phyloP scores from a whole-genome alignment of 2,329 filamentous ascomycete genomes.

The Penicillium sp. region DNA sequence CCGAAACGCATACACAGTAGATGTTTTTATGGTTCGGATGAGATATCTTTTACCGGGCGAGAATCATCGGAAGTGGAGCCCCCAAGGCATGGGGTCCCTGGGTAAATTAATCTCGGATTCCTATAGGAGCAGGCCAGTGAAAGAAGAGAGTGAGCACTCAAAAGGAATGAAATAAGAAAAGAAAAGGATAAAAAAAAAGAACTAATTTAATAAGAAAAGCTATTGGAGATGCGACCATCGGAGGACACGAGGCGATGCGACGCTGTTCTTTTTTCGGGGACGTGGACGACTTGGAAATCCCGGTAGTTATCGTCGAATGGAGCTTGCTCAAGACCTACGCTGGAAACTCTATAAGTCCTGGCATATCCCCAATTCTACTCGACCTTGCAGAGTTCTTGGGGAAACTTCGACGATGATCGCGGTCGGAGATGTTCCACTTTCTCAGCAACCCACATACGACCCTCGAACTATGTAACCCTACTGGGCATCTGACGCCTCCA shows the following conservation, averaged over 20 bases:
- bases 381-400: background rate
- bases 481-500: conserved; percentile 12
- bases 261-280: conserved; percentile 25
- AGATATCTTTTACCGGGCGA: background rate
- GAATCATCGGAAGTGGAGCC: conserved; percentile 5
- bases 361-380: background rate
- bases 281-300: conserved; percentile 13
- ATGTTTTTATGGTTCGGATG: conserved; percentile 3
- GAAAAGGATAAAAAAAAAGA: background rate
- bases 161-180: conserved; percentile 6
- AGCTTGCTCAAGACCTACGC: background rate
- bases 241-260: conserved; percentile 36
- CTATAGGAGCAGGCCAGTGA: background rate
- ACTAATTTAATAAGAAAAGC: background rate
- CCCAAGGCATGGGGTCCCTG: conserved; percentile 1
- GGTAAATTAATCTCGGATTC: background rate
- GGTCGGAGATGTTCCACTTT: conserved; percentile 3
- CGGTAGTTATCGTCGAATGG: conserved; percentile 7
- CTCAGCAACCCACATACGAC: background rate
- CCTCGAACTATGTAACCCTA: conserved; percentile 26
- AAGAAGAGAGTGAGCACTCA: background rate
- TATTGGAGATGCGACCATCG: conserved; percentile 35
- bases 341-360: background rate
- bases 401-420: conserved; percentile 1
- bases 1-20: background rate